phyloP scores from a whole-genome alignment of 2,329 filamentous ascomycete genomes.

The Talaromyces sp. region DNA sequence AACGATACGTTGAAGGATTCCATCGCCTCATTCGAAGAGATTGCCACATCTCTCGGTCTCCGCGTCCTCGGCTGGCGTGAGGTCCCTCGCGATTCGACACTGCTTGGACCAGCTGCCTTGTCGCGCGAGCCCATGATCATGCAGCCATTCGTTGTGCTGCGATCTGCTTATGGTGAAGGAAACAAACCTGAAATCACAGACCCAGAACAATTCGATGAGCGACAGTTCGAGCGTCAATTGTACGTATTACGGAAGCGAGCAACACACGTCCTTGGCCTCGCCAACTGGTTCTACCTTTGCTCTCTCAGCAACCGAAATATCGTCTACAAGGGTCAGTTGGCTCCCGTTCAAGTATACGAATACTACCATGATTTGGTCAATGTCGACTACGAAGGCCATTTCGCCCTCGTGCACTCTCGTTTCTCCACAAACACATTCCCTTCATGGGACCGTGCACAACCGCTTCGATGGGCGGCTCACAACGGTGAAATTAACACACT shows the following conservation, averaged over 20 bases:
- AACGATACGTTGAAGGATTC: slow-evolving; percentile 85
- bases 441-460: slow-evolving; percentile 96
- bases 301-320: slow-evolving; percentile 97
- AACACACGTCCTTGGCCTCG: slow-evolving; percentile 88
- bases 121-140: slow-evolving; percentile 93
- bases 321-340: slow-evolving; percentile 95
- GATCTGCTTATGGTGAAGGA: slow-evolving; percentile 77
- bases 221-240: slow-evolving; percentile 85
- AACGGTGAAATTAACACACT: slow-evolving; percentile 98
- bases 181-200: slow-evolving; percentile 75
- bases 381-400: slow-evolving; percentile 95
- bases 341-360: slow-evolving; percentile 92
- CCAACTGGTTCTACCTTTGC: slow-evolving; percentile 99
- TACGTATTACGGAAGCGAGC: slow-evolving; percentile 93
- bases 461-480: slow-evolving; percentile 92
- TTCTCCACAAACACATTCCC: slow-evolving; percentile 99
- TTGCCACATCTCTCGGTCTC: slow-evolving; percentile 81
- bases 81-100: slow-evolving; percentile 86
- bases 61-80: slow-evolving; percentile 94
- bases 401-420: slow-evolving; percentile 92
- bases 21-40: slow-evolving; percentile 87
- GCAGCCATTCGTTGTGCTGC: slow-evolving; percentile 90
- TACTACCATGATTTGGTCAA: slow-evolving; percentile 97
- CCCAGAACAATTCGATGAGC: slow-evolving; percentile 75
- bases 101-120: slow-evolving; percentile 86